Percentiles rank a stretch among this genome's conserved stretches.
Conservation (phyloP, 495 filamentous ascomycete genomes). For the Cenococcum geophilum region DNA sequence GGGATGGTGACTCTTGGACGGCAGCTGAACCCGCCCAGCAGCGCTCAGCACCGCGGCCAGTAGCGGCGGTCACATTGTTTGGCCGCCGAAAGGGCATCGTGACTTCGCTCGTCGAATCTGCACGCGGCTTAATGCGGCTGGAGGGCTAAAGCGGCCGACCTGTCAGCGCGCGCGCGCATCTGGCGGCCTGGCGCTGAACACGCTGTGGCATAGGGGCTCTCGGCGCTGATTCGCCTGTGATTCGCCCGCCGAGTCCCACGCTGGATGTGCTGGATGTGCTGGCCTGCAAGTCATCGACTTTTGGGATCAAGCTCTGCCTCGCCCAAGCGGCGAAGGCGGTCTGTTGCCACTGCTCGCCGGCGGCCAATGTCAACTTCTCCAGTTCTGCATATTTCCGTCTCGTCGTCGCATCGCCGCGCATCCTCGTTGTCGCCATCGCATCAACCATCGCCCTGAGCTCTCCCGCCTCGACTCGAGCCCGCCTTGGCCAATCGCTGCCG, state of each 20-base stretch:
- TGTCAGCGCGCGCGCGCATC: conserved; percentile 5
- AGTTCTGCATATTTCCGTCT: conserved; percentile 4
- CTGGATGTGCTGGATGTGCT: conserved; percentile 22
- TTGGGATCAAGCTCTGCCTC: neutral
- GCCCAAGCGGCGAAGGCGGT: neutral
- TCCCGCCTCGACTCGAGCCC: conserved; percentile 14
- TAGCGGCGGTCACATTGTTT: neutral
- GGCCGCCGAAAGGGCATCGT: neutral
- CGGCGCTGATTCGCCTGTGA: too few species aligned
- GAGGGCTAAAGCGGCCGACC: neutral
- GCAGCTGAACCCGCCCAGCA: neutral
- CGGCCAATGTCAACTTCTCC: neutral
- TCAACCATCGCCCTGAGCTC: conserved; percentile 3
- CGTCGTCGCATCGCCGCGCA: conserved; percentile 4
- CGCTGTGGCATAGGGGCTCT: conserved; percentile 1
- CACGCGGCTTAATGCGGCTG: conserved; percentile 1
- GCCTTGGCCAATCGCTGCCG: conserved; percentile 14
- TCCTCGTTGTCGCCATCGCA: conserved; percentile 9
- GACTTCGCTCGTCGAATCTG: neutral
- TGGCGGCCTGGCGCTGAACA: conserved; percentile 11
- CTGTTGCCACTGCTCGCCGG: conserved; percentile 10
- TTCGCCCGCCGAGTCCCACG: conserved; percentile 9
- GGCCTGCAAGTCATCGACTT: conserved; percentile 27
- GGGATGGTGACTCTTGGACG: neutral
- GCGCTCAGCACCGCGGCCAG: neutral